Conservation (phyloP, 257 asterid species). For the Schizonepeta tenuifolia region DNA sequence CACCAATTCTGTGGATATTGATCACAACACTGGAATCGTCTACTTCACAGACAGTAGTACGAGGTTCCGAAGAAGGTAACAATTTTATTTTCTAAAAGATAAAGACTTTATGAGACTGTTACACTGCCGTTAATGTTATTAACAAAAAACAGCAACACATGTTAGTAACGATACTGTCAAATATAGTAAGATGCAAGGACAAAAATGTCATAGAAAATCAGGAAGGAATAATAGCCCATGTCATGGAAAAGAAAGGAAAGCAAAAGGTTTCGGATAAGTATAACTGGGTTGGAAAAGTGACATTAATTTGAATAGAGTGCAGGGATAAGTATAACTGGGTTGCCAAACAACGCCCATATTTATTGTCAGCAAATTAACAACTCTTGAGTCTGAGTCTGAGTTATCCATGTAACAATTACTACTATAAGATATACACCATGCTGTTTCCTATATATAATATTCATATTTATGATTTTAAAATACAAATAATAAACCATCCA, state of each 20-base stretch:
- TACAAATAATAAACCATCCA: too few relatives aligned
- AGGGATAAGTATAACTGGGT: conserved; percentile 8
- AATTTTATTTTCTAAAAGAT: too few relatives aligned
- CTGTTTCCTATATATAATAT: neutral
- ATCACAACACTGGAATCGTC: conserved; percentile 48
- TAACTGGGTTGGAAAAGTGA: neutral
- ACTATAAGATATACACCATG: neutral
- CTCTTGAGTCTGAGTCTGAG: too few relatives aligned
- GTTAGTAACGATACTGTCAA: too few relatives aligned
- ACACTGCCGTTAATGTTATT: too few relatives aligned
- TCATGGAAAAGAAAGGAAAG: conserved; percentile 6
- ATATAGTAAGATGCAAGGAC: too few relatives aligned
- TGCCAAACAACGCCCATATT: conserved; percentile 24
- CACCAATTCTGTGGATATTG: conserved; percentile 66
- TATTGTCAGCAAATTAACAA: neutral
- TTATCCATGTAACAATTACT: neutral
- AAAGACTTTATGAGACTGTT: too few relatives aligned
- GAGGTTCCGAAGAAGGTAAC: conserved; percentile 60
- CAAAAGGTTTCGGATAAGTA: conserved; percentile 21
- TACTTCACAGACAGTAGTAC: conserved; percentile 81
- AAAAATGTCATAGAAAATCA: too few relatives aligned
- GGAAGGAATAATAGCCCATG: too few relatives aligned
- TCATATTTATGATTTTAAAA: too few relatives aligned
- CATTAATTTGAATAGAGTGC: neutral
- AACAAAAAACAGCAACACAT: too few relatives aligned